A percentile compares a stretch with the other conserved stretches of the same genome.
phyloP scores from a whole-genome alignment of 2,329 filamentous ascomycete genomes.

The Lecanicillium sp. region DNA sequence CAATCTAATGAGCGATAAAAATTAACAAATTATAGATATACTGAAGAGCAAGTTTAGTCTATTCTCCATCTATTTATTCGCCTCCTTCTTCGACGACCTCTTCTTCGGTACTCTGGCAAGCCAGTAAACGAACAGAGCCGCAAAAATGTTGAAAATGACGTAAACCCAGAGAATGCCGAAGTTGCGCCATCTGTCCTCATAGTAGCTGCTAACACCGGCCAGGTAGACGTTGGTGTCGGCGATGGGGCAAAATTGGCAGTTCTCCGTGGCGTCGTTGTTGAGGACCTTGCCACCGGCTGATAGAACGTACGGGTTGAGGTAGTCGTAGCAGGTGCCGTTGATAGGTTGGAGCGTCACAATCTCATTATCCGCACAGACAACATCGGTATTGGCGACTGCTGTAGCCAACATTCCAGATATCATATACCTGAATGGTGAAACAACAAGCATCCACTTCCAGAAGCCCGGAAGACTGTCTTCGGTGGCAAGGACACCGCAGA shows the following conservation, averaged over 20 bases:
- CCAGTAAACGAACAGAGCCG: slow-evolving; percentile 52
- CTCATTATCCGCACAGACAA: slow-evolving; percentile 66
- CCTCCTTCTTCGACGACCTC: slow-evolving; percentile 7
- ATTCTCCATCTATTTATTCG: neutral
- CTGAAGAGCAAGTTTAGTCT: too few species aligned
- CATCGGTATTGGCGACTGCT: slow-evolving; percentile 60
- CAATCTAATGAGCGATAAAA: too few species aligned
- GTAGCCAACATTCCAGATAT: slow-evolving; percentile 65
- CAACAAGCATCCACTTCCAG: slow-evolving; percentile 67
- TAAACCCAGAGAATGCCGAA: slow-evolving; percentile 59
- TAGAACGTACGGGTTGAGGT: slow-evolving; percentile 46
- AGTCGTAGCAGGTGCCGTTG: slow-evolving; percentile 54
- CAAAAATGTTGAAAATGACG: slow-evolving; percentile 52
- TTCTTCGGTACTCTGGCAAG: slow-evolving; percentile 42
- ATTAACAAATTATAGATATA: too few species aligned
- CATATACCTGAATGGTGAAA: slow-evolving; percentile 79
- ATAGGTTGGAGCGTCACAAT: slow-evolving; percentile 60
- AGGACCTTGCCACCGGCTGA: slow-evolving; percentile 47
- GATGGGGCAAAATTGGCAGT: slow-evolving; percentile 53
- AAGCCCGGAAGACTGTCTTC: slow-evolving; percentile 61
- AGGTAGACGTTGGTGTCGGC: slow-evolving; percentile 48
- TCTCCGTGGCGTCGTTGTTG: slow-evolving; percentile 38
- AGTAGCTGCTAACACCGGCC: slow-evolving; percentile 42
- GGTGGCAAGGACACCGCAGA: slow-evolving; percentile 66
- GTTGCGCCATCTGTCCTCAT: slow-evolving; percentile 60